Conservation (phyloP, 169 alveolate genomes). For the Babesia ovis region DNA sequence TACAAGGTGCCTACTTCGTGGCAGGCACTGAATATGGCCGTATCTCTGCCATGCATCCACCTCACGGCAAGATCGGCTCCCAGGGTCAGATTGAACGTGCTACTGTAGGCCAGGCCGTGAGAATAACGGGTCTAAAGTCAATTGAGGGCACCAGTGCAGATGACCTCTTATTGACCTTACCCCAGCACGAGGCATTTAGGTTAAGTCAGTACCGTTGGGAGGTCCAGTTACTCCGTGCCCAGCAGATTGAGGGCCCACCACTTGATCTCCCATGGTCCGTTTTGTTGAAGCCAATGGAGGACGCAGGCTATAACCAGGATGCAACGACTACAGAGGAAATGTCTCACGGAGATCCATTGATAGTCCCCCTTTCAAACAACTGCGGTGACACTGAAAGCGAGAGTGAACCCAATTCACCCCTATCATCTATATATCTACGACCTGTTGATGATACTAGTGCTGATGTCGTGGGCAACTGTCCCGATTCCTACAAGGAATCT, state of each 20-base stretch:
- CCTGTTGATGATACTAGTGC: constrained; percentile 40
- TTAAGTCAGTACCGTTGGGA: constrained; percentile 75
- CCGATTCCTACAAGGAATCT: background rate
- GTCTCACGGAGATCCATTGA: background rate
- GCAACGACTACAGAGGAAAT: background rate
- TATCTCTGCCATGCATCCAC: constrained; percentile 64
- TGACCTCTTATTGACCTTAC: constrained; percentile 71
- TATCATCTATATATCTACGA: constrained; percentile 24
- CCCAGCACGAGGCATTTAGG: constrained; percentile 79
- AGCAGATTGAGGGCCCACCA: constrained; percentile 74
- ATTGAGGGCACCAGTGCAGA: constrained; percentile 73
- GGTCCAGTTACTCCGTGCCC: constrained; percentile 65
- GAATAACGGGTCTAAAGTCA: constrained; percentile 70
- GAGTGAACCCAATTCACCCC: background rate
- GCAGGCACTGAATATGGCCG: constrained; percentile 80
- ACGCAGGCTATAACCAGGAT: background rate
- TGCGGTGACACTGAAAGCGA: background rate
- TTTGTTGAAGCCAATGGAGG: constrained; percentile 20
- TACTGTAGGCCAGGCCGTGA: constrained; percentile 72
- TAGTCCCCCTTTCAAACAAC: background rate
- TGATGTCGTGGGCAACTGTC: constrained; percentile 4
- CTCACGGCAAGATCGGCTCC: constrained; percentile 7
- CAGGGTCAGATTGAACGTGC: constrained; percentile 64
- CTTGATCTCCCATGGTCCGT: constrained; percentile 73
- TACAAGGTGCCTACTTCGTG: constrained; percentile 77